Evolutionary conservation across 768 basidiomycete genomes (phyloP).

Genomic region (Trametes meyenii): DNA sequence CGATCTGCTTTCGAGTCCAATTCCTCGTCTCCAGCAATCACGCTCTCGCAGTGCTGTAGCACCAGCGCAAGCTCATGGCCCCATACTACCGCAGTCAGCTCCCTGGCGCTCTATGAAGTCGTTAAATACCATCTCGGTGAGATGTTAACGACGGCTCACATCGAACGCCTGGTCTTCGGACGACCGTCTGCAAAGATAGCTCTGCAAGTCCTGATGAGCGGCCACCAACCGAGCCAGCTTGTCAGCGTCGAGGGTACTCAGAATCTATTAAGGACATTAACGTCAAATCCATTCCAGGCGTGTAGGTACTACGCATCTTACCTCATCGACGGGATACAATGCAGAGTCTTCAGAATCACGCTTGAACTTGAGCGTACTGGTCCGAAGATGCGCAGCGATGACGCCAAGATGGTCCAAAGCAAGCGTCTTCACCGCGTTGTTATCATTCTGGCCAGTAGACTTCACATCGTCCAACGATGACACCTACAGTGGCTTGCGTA

Average conservation of each 20-base stretch:
- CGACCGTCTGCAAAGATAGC: constrained; percentile 70
- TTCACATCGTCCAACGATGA: constrained; percentile 83
- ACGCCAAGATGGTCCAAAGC: constrained; percentile 92
- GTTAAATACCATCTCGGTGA: not conserved
- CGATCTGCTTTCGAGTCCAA: constrained; percentile 38
- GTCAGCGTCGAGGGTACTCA: constrained; percentile 50
- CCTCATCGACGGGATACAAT: constrained; percentile 74
- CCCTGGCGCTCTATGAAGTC: constrained; percentile 72
- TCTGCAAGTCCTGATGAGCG: constrained; percentile 65
- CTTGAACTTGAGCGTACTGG: constrained; percentile 50
- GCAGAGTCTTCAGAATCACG: constrained; percentile 29
- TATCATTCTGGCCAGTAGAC: constrained; percentile 62
- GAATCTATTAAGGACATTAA: constrained; percentile 44
- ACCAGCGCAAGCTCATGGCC: constrained; percentile 82
- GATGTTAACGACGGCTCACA: constrained; percentile 46
- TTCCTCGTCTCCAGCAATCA: constrained; percentile 43
- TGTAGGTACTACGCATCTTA: constrained; percentile 30
- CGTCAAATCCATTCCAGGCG: not conserved
- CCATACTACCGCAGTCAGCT: constrained; percentile 77
- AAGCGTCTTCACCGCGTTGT: constrained; percentile 84
- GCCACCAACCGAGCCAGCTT: constrained; percentile 60
- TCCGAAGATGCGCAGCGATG: constrained; percentile 83
- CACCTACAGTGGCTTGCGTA: constrained; percentile 50
- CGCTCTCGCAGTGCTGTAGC: constrained; percentile 57
- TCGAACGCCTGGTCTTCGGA: constrained; percentile 82